Percentiles rank a stretch among this genome's conserved stretches.
These are phyloP conservation scores for Sicyos edulis DNA, from an alignment of 306 rosid genomes.

Conservation along the genomic window DNA sequence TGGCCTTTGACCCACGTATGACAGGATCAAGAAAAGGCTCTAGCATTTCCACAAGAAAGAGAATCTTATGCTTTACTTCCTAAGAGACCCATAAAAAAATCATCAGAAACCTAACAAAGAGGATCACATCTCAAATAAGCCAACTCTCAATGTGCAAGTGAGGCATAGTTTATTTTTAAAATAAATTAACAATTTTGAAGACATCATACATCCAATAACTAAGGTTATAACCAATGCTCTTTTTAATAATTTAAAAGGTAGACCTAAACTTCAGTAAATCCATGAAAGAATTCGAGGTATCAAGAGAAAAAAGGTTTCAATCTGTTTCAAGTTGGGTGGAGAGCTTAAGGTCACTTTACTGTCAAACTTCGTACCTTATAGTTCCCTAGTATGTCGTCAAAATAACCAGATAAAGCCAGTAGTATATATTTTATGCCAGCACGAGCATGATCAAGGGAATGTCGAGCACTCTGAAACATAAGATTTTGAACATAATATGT, in stretches of 20 bases:
- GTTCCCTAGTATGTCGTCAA: constrained; percentile 77
- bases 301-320: background rate
- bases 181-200: background rate
- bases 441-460: constrained; percentile 55
- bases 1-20: constrained; percentile 56
- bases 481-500: background rate
- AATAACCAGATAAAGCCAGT: constrained; percentile 86
- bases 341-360: background rate
- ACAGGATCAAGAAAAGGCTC: constrained; percentile 94
- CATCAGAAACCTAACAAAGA: constrained; percentile 22
- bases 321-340: constrained; percentile 7
- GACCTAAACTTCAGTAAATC: background rate
- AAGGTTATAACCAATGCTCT: background rate
- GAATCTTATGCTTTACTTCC: constrained; percentile 81
- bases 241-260: background rate
- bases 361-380: constrained; percentile 51
- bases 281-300: background rate
- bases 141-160: constrained; percentile 4
- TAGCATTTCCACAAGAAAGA: constrained; percentile 90
- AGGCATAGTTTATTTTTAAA: background rate
- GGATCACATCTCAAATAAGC: constrained; percentile 9
- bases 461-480: constrained; percentile 54
- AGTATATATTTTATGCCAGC: constrained; percentile 78
- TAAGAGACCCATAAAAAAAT: constrained; percentile 26
- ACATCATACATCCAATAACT: background rate